Conservation (phyloP, 2,329 filamentous ascomycete genomes). For the Mycosphaerelloides madeirae region DNA sequence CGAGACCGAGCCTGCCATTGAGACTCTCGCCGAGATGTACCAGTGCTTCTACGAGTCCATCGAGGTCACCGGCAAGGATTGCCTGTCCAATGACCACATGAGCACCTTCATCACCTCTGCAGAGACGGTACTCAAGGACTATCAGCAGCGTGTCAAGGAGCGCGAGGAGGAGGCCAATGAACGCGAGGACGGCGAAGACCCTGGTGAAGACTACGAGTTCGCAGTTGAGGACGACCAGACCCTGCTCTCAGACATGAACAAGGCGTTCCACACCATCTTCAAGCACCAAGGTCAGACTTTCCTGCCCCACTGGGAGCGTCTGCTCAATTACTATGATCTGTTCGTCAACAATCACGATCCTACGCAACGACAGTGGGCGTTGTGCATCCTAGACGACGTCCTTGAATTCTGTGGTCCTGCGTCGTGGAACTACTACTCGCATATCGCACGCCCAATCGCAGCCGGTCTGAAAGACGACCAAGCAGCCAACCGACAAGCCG, state of each 20-base stretch:
- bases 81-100: constrained; percentile 75
- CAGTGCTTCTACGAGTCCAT: constrained; percentile 99
- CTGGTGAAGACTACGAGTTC: constrained; percentile 78
- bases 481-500: constrained; percentile 89
- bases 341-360: constrained; percentile 79
- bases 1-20: constrained; percentile 87
- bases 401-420: constrained; percentile 92
- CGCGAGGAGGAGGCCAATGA: constrained; percentile 81
- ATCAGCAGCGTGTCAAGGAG: constrained; percentile 77
- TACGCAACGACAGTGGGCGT: constrained; percentile 95
- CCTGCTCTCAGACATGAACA: constrained; percentile 98
- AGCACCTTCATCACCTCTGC: constrained; percentile 80
- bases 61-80: constrained; percentile 84
- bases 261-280: constrained; percentile 98
- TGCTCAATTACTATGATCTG: constrained; percentile 77
- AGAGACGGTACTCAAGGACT: constrained; percentile 82
- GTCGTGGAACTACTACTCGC: constrained; percentile 77
- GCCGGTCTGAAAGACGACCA: constrained; percentile 80
- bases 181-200: constrained; percentile 68
- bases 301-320: constrained; percentile 78
- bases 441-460: constrained; percentile 82
- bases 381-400: constrained; percentile 98
- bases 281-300: constrained; percentile 88
- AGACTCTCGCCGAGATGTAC: constrained; percentile 97
- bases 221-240: constrained; percentile 98